These are phyloP conservation scores for Colletotrichum tropicicola DNA, from an alignment of 2,329 filamentous ascomycete species.

Conservation along the genomic window DNA sequence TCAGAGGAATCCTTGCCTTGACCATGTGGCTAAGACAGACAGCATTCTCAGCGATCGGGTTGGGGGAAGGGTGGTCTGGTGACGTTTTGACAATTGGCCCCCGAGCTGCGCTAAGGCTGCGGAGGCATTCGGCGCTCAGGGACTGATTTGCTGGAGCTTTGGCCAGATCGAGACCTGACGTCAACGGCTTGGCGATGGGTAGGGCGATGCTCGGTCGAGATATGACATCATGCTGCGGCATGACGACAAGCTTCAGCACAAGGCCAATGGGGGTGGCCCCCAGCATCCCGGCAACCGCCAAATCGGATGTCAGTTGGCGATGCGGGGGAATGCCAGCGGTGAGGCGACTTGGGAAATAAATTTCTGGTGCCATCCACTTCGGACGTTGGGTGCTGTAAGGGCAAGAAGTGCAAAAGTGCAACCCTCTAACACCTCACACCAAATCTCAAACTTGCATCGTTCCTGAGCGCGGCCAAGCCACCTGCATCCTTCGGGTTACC, in stretches of 20 bases:
- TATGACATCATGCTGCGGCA: conserved; percentile 29
- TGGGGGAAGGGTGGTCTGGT: background rate
- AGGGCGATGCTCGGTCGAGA: background rate
- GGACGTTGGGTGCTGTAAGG: background rate
- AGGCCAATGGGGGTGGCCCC: conserved; percentile 14
- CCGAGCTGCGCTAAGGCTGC: background rate
- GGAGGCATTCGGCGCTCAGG: background rate
- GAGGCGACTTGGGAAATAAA: background rate
- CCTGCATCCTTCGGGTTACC: conserved; percentile 7
- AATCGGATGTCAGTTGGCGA: conserved; percentile 4
- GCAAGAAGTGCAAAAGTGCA: background rate
- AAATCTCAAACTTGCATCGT: background rate
- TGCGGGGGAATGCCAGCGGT: conserved; percentile 17
- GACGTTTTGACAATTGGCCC: conserved; percentile 4
- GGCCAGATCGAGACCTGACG: conserved; percentile 15
- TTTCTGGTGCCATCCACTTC: background rate
- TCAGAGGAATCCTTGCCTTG: background rate
- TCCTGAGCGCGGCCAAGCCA: conserved; percentile 4
- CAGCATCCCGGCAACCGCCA: background rate
- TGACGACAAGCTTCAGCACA: conserved; percentile 22
- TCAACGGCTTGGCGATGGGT: conserved; percentile 19
- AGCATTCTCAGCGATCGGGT: background rate
- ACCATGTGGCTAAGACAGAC: background rate
- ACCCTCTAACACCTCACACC: background rate
- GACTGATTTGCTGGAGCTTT: background rate